Evolutionary conservation across 108 stramenopile species (phyloP).

Genomic region (Stephanodiscus minutulus): DNA sequence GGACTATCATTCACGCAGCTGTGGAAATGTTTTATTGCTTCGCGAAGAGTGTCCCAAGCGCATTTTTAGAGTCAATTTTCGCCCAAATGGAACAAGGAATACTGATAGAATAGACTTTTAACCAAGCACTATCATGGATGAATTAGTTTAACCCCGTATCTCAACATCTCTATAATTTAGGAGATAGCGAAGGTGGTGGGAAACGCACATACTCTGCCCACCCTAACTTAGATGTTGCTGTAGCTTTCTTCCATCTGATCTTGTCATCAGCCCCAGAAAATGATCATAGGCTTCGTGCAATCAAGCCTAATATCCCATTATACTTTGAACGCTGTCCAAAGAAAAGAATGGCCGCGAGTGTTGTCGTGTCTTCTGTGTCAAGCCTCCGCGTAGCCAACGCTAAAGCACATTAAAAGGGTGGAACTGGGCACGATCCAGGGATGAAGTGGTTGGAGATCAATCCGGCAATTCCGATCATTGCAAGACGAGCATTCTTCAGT

Average conservation of each 20-base stretch:
- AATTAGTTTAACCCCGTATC: background rate
- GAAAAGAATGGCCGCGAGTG: background rate
- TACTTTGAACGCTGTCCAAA: constrained; percentile 1
- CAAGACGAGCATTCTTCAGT: constrained; percentile 91
- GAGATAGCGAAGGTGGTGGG: background rate
- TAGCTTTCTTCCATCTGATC: background rate
- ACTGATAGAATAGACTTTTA: too few relatives aligned
- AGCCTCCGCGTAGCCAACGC: background rate
- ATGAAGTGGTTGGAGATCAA: constrained; percentile 87
- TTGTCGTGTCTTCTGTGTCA: background rate
- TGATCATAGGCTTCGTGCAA: background rate
- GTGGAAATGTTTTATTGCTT: too few relatives aligned
- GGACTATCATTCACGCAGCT: too few relatives aligned
- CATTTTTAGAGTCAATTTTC: too few relatives aligned
- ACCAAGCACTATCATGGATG: background rate
- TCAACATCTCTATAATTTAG: background rate
- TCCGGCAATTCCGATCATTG: constrained; percentile 93
- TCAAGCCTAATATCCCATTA: background rate
- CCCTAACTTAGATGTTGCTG: background rate
- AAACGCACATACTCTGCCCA: background rate
- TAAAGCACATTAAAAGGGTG: constrained; percentile 7
- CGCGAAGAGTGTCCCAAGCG: too few relatives aligned
- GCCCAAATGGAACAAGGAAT: too few relatives aligned
- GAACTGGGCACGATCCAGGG: constrained; percentile 84
- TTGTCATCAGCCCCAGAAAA: background rate